Evolutionary conservation across 768 basidiomycete genomes (phyloP).

Genomic region (Pisolithus marmoratus): DNA sequence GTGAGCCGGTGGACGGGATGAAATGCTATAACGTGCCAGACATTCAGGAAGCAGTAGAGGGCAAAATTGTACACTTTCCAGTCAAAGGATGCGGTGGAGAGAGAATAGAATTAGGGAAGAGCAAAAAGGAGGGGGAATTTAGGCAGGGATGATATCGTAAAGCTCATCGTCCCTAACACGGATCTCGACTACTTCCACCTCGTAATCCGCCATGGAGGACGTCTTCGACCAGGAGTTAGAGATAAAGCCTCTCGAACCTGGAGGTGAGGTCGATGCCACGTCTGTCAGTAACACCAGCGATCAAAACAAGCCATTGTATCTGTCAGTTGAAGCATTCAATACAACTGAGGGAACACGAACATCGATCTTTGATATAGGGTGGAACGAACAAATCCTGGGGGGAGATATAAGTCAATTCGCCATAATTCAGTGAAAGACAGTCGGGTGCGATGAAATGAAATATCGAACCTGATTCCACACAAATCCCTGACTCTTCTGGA

Average conservation of each 20-base stretch:
- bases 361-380: conserved; percentile 86
- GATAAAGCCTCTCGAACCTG: conserved; percentile 59
- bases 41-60: background rate
- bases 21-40: background rate
- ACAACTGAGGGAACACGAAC: conserved; percentile 41
- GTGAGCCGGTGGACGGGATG: background rate
- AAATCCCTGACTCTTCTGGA: conserved; percentile 82
- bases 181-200: conserved; percentile 86
- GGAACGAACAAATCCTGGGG: conserved; percentile 83
- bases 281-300: conserved; percentile 36
- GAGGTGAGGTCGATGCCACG: conserved; percentile 78
- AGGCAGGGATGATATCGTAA: conserved; percentile 61
- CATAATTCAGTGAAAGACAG: background rate
- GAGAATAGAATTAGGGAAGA: conserved; percentile 3
- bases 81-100: background rate
- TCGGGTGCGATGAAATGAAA: background rate
- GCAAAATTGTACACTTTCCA: background rate
- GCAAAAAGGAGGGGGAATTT: background rate
- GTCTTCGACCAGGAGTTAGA: conserved; percentile 64
- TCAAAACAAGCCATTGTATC: background rate
- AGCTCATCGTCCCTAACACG: conserved; percentile 75
- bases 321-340: background rate
- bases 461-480: conserved; percentile 84
- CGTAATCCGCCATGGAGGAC: conserved; percentile 66
- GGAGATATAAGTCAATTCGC: background rate